Conservation (phyloP, 768 basidiomycete genomes). For the Lactarius tabidus region DNA sequence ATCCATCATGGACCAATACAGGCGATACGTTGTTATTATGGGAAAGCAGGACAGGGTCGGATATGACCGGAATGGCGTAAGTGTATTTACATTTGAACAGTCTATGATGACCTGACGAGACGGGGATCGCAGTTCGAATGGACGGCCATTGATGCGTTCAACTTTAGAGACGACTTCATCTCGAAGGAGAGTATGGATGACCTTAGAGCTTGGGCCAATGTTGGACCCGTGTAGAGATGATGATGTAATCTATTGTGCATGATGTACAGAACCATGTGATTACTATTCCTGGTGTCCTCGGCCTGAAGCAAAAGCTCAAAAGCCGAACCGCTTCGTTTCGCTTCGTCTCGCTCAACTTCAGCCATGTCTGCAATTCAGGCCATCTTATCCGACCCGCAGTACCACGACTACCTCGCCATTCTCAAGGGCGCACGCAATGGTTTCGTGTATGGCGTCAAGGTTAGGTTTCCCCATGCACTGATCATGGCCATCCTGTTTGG, state of each 20-base stretch:
- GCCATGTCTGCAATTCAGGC: slow-evolving; percentile 31
- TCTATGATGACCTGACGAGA: slow-evolving; percentile 16
- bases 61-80: slow-evolving; percentile 43
- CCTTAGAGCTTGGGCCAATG: slow-evolving; percentile 10
- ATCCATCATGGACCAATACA: slow-evolving; percentile 53
- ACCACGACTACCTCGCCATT: slow-evolving; percentile 88
- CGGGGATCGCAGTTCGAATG: slow-evolving; percentile 50
- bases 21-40: slow-evolving; percentile 61
- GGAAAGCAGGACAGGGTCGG: slow-evolving; percentile 34
- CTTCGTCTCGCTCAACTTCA: neutral
- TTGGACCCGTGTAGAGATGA: slow-evolving; percentile 16
- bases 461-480: slow-evolving; percentile 92
- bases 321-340: neutral
- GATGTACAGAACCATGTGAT: slow-evolving; percentile 22
- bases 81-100: slow-evolving; percentile 29
- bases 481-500: slow-evolving; percentile 96
- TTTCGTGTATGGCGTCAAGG: slow-evolving; percentile 85
- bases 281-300: neutral
- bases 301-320: neutral
- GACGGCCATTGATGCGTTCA: slow-evolving; percentile 40
- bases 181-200: slow-evolving; percentile 23
- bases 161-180: slow-evolving; percentile 58
- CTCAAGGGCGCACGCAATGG: slow-evolving; percentile 93
- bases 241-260: neutral
- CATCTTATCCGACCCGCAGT: slow-evolving; percentile 61